Base-by-base conservation (phyloP, 192 early-diverging fungal genomes). In the Dissophora globulifera region DNA sequence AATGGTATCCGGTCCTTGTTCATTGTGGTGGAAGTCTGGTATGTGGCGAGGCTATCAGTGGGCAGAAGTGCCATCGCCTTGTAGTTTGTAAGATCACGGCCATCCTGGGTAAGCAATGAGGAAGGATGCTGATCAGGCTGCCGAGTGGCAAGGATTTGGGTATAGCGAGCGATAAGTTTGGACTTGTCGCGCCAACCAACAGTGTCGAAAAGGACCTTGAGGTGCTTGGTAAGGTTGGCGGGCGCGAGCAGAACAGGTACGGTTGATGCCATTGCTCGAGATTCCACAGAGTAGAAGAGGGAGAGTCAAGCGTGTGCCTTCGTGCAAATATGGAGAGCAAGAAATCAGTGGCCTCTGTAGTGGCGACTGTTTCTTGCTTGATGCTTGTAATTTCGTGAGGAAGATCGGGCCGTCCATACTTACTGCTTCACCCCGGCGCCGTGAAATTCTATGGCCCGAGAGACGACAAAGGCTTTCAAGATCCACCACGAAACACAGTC, bases 21-120 rank as follows among this genome's bases (percentile, higher is more conserved):
- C 46, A 3, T 13, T 46, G 35, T 5, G 20, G 22, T 15, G 38
- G 50, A 11, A 26, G 22, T 20, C 26, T 12, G 30, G 40, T 6
- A 55, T 22, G 11, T 46, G 13, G 26, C 7, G 20, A 64, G 31
- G 3, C 48, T 40, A 20, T 26, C 15, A 19, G 32, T 29, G 20
- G 62, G 62, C 49, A 66, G 22, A 13, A 76, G 58, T 4, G 72
- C 63, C 38, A 76, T 67, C 27, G 64, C 63, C 63, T 67, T 67
- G 19, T 67, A 45, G 12, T 16, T 15, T 0, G 72, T 16, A 25
- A 76, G 58, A 57, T 76, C 64, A 30, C 19, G 45, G 30, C 53
- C 60, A 41, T 55, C 31, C 43, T 60, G 62, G n/a, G 12, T 11
- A 20, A 50, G 13, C n/a, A n/a, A n/a, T n/a, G n/a, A n/a, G n/a